These are phyloP conservation scores for Strobilomyces confusus DNA, from an alignment of 768 basidiomycete genomes.

Conservation along the genomic window DNA sequence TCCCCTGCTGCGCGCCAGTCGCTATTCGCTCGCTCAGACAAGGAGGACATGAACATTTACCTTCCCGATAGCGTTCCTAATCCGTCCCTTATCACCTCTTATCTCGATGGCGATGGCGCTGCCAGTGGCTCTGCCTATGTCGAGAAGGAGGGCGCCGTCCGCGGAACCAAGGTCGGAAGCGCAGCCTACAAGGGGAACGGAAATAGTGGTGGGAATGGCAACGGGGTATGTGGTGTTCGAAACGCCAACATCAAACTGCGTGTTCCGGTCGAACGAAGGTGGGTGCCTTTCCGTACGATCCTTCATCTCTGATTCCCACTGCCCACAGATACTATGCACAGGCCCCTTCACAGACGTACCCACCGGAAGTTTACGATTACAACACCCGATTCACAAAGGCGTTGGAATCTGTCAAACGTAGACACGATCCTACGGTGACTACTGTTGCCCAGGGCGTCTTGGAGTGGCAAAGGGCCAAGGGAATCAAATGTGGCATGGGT, in stretches of 20 bases:
- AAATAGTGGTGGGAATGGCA: conserved; percentile 13
- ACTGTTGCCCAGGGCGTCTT: conserved; percentile 95
- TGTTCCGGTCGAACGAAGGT: conserved; percentile 85
- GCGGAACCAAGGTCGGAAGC: conserved; percentile 12
- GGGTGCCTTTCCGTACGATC: not conserved
- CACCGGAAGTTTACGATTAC: conserved; percentile 91
- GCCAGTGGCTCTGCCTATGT: conserved; percentile 20
- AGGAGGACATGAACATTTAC: conserved; percentile 27
- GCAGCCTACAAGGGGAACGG: conserved; percentile 16
- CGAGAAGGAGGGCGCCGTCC: conserved; percentile 8
- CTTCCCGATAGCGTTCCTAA: conserved; percentile 80
- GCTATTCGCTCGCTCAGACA: conserved; percentile 47
- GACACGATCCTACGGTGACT: conserved; percentile 97
- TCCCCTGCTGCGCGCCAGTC: too few species aligned
- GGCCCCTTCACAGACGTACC: conserved; percentile 67
- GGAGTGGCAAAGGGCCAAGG: conserved; percentile 78
- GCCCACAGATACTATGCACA: conserved; percentile 77
- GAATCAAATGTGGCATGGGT: conserved; percentile 27
- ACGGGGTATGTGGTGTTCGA: conserved; percentile 35
- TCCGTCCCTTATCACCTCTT: conserved; percentile 51
- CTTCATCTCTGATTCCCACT: not conserved
- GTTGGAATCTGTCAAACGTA: conserved; percentile 83
- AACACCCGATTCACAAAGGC: conserved; percentile 87
- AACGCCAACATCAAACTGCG: conserved; percentile 65
- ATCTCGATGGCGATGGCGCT: conserved; percentile 32